Percentiles rank a stretch among this genome's conserved stretches.
These are phyloP conservation scores for Xanthoceras sorbifolium DNA, from an alignment of 345 rosid genomes.

Conservation along the genomic window DNA sequence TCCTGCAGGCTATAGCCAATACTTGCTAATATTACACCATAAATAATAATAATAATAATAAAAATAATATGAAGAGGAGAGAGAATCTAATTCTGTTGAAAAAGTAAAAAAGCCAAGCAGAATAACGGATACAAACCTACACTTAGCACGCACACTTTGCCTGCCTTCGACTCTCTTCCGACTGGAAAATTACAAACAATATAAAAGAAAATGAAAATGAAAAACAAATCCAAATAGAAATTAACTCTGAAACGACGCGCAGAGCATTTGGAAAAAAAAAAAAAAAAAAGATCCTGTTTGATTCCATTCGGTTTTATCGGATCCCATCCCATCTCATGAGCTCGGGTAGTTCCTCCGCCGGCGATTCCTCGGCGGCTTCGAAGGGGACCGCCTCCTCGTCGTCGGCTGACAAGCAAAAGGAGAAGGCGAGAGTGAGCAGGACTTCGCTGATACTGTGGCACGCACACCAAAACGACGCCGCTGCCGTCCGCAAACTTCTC, in stretches of 20 bases:
- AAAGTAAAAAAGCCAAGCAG: slow-evolving; percentile 15
- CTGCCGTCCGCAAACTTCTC: slow-evolving; percentile 82
- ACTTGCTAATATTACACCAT: too few relatives aligned
- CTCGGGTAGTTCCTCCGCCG: slow-evolving; percentile 38
- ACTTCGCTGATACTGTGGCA: slow-evolving; percentile 97
- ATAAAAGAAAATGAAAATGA: neutral
- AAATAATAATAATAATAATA: neutral
- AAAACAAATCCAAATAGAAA: neutral
- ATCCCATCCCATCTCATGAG: slow-evolving; percentile 36
- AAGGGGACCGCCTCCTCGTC: slow-evolving; percentile 34
- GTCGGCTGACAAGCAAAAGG: slow-evolving; percentile 68
- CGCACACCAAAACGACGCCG: slow-evolving; percentile 91
- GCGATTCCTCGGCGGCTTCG: slow-evolving; percentile 28
- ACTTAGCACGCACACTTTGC: neutral
- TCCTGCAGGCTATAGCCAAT: too few relatives aligned
- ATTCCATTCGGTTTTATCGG: slow-evolving; percentile 18
- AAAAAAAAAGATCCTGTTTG: neutral
- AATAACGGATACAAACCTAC: slow-evolving; percentile 24
- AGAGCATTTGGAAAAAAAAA: neutral
- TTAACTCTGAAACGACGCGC: neutral
- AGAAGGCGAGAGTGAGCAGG: slow-evolving; percentile 95
- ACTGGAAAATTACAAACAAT: neutral
- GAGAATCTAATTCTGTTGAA: slow-evolving; percentile 19
- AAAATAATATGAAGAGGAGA: neutral
- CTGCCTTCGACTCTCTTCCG: neutral